Percentiles rank a stretch among this genome's conserved stretches.
Conservation (phyloP, 2,329 filamentous ascomycete genomes). For the Ophiostoma fasciatum region DNA sequence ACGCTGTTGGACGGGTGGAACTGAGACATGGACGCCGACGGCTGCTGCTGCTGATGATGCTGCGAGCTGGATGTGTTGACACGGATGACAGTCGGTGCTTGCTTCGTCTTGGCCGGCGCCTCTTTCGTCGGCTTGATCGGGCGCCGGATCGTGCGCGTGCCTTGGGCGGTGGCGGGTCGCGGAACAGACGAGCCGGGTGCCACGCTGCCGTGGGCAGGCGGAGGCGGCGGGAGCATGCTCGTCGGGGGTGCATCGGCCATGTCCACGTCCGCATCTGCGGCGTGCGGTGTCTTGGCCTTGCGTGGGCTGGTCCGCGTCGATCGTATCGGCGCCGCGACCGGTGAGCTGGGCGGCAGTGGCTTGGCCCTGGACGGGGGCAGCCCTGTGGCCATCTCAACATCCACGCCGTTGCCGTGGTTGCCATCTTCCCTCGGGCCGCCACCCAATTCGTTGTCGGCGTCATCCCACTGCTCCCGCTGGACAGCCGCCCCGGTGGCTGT, state of each 20-base stretch:
- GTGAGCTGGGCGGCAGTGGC: constrained; percentile 10
- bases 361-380: no score
- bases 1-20: constrained; percentile 44
- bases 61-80: constrained; percentile 51
- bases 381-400: no score
- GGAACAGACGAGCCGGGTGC: constrained; percentile 19
- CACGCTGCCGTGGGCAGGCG: neutral
- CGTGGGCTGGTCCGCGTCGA: constrained; percentile 36
- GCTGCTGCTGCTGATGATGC: constrained; percentile 17
- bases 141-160: constrained; percentile 38
- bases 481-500: constrained; percentile 26
- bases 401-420: no score
- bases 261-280: constrained; percentile 33
- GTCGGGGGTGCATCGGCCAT: constrained; percentile 39
- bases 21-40: no score
- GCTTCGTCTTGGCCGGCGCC: constrained; percentile 40
- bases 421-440: no score
- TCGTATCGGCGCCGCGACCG: constrained; percentile 27
- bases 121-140: constrained; percentile 51
- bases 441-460: constrained; percentile 10
- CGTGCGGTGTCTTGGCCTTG: constrained; percentile 24
- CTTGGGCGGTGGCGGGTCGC: constrained; percentile 36
- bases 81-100: constrained; percentile 56
- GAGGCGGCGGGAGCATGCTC: constrained; percentile 38
- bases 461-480: constrained; percentile 13